These are phyloP conservation scores for Fusarium sp. DNA, from an alignment of 2,329 filamentous ascomycete genomes.

Conservation along the genomic window DNA sequence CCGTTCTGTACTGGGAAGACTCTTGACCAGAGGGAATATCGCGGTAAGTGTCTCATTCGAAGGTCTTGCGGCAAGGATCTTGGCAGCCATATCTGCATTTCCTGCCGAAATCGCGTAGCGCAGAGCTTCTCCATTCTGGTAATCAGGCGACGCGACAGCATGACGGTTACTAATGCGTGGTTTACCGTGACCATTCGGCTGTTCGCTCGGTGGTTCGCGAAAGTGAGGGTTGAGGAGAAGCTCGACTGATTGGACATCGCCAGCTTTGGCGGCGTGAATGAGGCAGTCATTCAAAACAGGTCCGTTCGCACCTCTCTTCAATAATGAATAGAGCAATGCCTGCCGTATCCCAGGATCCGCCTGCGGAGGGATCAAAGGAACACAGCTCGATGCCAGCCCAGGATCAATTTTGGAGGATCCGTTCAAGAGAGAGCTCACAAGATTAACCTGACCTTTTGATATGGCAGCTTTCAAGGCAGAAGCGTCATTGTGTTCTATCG, in stretches of 20 bases:
- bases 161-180: slow-evolving; percentile 57
- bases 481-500: slow-evolving; percentile 66
- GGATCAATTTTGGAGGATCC: slow-evolving; percentile 59
- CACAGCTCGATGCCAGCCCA: slow-evolving; percentile 62
- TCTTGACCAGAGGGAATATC: slow-evolving; percentile 62
- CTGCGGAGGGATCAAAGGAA: slow-evolving; percentile 62
- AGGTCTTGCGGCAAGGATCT: slow-evolving; percentile 62
- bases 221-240: slow-evolving; percentile 65
- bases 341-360: slow-evolving; percentile 60
- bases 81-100: slow-evolving; percentile 59
- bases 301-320: slow-evolving; percentile 65
- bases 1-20: slow-evolving; percentile 57
- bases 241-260: slow-evolving; percentile 61
- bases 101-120: slow-evolving; percentile 61
- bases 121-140: slow-evolving; percentile 65
- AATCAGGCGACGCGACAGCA: slow-evolving; percentile 64
- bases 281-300: slow-evolving; percentile 61
- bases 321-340: slow-evolving; percentile 58
- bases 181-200: slow-evolving; percentile 38
- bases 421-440: slow-evolving; percentile 62
- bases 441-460: slow-evolving; percentile 56
- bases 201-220: slow-evolving; percentile 48
- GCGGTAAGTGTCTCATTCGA: slow-evolving; percentile 60
- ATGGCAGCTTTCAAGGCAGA: slow-evolving; percentile 63
- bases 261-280: slow-evolving; percentile 61